These are phyloP conservation scores for Rhodotorula mucilaginosa DNA, from an alignment of 1,284 basidiomycete genomes.

Conservation along the genomic window DNA sequence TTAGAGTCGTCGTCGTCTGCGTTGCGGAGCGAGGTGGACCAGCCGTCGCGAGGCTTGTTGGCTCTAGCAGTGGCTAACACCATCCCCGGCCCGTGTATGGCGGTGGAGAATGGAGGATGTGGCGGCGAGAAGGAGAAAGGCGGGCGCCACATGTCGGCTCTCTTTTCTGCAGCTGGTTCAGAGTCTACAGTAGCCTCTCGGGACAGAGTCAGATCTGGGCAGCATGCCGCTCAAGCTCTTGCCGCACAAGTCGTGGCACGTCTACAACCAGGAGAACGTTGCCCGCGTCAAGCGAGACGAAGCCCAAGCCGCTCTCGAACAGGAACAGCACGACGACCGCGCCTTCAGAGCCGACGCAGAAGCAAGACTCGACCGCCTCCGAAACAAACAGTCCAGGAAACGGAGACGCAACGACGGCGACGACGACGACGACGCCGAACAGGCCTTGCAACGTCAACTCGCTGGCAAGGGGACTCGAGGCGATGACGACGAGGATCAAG, in stretches of 20 bases:
- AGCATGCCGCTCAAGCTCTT: constrained; percentile 31
- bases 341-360: constrained; percentile 27
- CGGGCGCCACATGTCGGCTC: neutral
- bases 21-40: constrained; percentile 15
- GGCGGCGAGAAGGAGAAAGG: neutral
- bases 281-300: constrained; percentile 37
- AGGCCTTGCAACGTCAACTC: constrained; percentile 39
- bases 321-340: constrained; percentile 15
- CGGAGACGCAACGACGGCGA: constrained; percentile 27
- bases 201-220: too few relatives aligned
- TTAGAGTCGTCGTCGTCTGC: constrained; percentile 1
- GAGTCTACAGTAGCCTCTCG: too few relatives aligned
- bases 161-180: too few relatives aligned
- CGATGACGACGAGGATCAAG: constrained; percentile 4
- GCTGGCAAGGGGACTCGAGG: constrained; percentile 11
- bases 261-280: constrained; percentile 34
- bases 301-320: constrained; percentile 14
- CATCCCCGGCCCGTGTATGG: too few relatives aligned
- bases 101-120: neutral
- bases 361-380: constrained; percentile 33
- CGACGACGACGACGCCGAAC: constrained; percentile 32
- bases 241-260: constrained; percentile 36
- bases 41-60: constrained; percentile 4
- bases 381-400: constrained; percentile 9
- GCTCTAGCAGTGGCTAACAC: neutral